Evolutionary conservation across 2,329 filamentous ascomycete genomes (phyloP).

Genomic region (Colletotrichum truncatum): DNA sequence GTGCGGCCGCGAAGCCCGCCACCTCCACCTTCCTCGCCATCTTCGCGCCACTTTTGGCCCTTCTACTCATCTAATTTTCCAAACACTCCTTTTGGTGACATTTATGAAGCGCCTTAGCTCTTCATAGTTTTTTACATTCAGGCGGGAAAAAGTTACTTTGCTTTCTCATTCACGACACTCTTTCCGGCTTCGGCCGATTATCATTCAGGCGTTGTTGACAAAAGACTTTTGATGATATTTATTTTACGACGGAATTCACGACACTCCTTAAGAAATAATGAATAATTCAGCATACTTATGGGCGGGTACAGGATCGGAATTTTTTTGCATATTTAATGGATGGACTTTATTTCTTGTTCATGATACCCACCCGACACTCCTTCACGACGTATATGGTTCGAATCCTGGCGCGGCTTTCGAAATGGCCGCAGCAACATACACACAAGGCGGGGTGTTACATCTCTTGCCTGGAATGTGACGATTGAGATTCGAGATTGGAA

Average conservation of each 20-base stretch:
- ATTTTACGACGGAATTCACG: conserved; percentile 15
- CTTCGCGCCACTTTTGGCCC: conserved; percentile 15
- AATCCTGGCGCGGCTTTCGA: neutral
- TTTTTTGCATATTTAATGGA: neutral
- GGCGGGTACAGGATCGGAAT: neutral
- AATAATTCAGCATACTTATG: conserved; percentile 13
- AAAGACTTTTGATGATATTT: neutral
- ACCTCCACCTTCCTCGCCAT: conserved; percentile 13
- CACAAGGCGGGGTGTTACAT: neutral
- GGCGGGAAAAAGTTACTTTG: conserved; percentile 4
- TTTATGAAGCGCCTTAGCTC: neutral
- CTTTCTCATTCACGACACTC: conserved; percentile 21
- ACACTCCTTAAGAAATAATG: conserved; percentile 19
- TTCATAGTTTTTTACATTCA: neutral
- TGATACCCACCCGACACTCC: conserved; percentile 22
- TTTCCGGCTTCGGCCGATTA: neutral
- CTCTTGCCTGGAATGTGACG: neutral
- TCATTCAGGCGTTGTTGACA: neutral
- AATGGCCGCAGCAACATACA: neutral
- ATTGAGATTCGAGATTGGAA: neutral
- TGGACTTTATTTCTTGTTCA: neutral
- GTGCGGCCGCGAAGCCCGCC: neutral
- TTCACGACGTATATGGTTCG: neutral
- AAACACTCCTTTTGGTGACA: neutral
- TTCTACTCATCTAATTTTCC: conserved; percentile 14